A percentile compares a stretch with the other conserved stretches of the same genome.
phyloP scores from a whole-genome alignment of 768 basidiomycete species.

The Mycena vitilis region DNA sequence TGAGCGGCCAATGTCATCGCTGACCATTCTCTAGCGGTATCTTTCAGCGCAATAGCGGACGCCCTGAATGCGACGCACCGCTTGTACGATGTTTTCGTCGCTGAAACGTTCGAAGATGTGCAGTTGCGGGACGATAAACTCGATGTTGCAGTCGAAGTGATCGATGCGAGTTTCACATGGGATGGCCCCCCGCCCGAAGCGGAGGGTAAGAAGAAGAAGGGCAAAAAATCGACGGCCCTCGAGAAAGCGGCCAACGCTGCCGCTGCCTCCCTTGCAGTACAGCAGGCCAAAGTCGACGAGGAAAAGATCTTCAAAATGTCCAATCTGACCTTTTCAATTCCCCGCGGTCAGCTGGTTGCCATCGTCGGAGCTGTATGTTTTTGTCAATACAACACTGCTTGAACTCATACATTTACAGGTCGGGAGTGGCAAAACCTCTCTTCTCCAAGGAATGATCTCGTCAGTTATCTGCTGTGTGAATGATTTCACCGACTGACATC shows the following conservation, averaged over 20 bases:
- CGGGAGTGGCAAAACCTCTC: slow-evolving; percentile 75
- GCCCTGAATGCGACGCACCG: slow-evolving; percentile 85
- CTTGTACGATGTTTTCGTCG: slow-evolving; percentile 84
- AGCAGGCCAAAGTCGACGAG: slow-evolving; percentile 49
- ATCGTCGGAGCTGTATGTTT: slow-evolving; percentile 76
- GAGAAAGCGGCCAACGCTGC: slow-evolving; percentile 35
- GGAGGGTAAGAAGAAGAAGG: slow-evolving; percentile 52
- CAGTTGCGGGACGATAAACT: slow-evolving; percentile 65
- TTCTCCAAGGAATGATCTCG: slow-evolving; percentile 81
- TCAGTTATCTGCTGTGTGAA: too few species aligned
- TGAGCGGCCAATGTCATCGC: slow-evolving; percentile 2
- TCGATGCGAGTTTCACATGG: slow-evolving; percentile 86
- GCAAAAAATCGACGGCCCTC: slow-evolving; percentile 29
- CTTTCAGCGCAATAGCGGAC: slow-evolving; percentile 85
- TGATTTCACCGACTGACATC: too few species aligned
- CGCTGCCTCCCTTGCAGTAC: slow-evolving; percentile 21
- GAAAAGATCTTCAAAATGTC: slow-evolving; percentile 70
- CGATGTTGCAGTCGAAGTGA: slow-evolving; percentile 73
- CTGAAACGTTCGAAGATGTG: slow-evolving; percentile 76
- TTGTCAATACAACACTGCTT: background rate
- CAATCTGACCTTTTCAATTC: slow-evolving; percentile 74
- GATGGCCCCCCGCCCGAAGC: slow-evolving; percentile 75
- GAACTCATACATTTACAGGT: slow-evolving; percentile 42
- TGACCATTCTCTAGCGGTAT: slow-evolving; percentile 58
- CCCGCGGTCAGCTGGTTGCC: slow-evolving; percentile 82